Percentiles rank a stretch among this genome's conserved stretches.
Evolutionary conservation across 2,329 filamentous ascomycete genomes (phyloP).

Genomic region (Hypoxylon sp.): DNA sequence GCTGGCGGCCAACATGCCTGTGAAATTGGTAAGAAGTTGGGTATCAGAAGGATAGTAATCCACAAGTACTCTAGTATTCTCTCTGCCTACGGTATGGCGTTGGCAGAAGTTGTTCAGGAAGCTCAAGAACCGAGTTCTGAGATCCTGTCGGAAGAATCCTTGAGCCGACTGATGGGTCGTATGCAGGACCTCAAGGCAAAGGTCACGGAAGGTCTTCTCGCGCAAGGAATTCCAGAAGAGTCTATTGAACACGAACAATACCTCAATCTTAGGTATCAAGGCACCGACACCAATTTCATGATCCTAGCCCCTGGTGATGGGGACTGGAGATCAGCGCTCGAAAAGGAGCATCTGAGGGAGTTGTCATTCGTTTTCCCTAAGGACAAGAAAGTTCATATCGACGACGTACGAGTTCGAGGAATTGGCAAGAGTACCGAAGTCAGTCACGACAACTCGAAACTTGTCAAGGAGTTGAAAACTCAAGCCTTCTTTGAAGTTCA

Average conservation of each 20-base stretch:
- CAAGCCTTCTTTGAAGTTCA: constrained; percentile 27
- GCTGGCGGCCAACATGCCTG: constrained; percentile 49
- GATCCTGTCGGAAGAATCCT: constrained; percentile 29
- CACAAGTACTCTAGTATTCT: constrained; percentile 56
- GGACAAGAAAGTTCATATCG: constrained; percentile 58
- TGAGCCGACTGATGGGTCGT: constrained; percentile 19
- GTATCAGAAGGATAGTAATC: constrained; percentile 60
- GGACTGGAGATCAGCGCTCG: constrained; percentile 58
- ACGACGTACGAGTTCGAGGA: constrained; percentile 57
- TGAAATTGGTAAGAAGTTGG: constrained; percentile 58
- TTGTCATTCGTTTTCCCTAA: constrained; percentile 58
- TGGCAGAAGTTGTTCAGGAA: constrained; percentile 48
- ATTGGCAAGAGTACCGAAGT: constrained; percentile 49
- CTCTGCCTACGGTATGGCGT: constrained; percentile 62
- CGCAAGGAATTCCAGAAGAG: constrained; percentile 31
- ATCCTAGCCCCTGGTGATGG: constrained; percentile 58
- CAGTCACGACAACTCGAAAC: constrained; percentile 45
- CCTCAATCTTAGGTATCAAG: constrained; percentile 48
- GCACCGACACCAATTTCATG: constrained; percentile 61
- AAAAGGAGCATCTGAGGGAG: constrained; percentile 57
- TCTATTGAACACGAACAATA: constrained; percentile 44
- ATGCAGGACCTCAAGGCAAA: constrained; percentile 39
- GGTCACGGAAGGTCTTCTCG: constrained; percentile 38
- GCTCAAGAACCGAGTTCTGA: constrained; percentile 42
- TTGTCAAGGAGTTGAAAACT: constrained; percentile 44